Base-by-base conservation (phyloP, 192 early-diverging fungal genomes). In the Coemansia sp. region DNA sequence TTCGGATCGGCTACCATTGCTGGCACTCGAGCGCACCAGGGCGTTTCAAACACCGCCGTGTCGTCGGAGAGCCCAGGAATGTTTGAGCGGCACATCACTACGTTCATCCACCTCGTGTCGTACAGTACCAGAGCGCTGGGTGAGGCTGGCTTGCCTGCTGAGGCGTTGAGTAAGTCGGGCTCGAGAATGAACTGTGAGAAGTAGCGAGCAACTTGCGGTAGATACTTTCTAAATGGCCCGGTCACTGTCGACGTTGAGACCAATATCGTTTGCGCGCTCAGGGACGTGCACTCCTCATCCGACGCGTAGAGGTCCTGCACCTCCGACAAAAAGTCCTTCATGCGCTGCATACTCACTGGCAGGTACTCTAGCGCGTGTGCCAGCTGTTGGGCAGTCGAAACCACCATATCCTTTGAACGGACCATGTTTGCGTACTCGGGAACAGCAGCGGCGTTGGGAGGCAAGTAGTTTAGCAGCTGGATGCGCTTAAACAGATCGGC, bases 361-460 rank as follows among this genome's bases (percentile, higher is more conserved):
- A 84, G 76, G 16, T 79, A 68, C 71, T 78, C 81, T 4, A 84
- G 76, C 34, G 81, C 81, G 44, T 84, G 76, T 4, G 73, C 77
- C 46, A 84, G 73, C 68, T 84, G 81, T 68, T 78, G 76, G 3
- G 81, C 76, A 9, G 81, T 71, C 34, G 73, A 67, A 43, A 79
- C 61, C n/a, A 84, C 73, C 81, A 84, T 72, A 16, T 75, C 74
- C 22, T 64, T 66, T 24, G 81, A 60, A 15, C 47, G 58, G 29
- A 68, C 44, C 68, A 79, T 76, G 38, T 47, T 33, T 2, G 70
- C 70, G 29, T 73, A 76, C 49, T 74, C 76, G 36, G 81, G 76
- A 2, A 73, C 52, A 43, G 33, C 24, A 18, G 81, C 73, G 0
- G 81, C 76, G 46, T 65, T 70, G 16, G 73, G 65, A 13, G 81